These are phyloP conservation scores for Flaveria robusta DNA, from an alignment of 129 eudicot genomes.

Conservation along the genomic window DNA sequence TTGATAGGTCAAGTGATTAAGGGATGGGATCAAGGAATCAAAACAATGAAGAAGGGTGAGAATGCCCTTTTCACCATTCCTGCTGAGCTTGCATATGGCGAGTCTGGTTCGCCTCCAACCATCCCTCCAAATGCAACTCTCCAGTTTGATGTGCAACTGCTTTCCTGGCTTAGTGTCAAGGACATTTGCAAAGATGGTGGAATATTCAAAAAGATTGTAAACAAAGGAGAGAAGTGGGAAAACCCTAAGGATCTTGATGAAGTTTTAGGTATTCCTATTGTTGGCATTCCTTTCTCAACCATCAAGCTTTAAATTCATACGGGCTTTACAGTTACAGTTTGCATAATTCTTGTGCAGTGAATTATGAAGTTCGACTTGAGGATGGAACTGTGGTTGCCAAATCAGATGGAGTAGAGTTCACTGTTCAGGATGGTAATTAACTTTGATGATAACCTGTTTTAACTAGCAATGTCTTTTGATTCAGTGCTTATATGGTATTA, in stretches of 20 bases:
- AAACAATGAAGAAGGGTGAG: conserved; percentile 98
- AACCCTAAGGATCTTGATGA: conserved; percentile 96
- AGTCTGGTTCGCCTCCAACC: conserved; percentile 90
- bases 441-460: neutral
- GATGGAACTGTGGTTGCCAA: conserved; percentile 73
- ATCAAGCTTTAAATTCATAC: neutral
- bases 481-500: neutral
- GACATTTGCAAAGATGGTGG: conserved; percentile 99
- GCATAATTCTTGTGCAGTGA: conserved; percentile 51
- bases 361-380: conserved; percentile 77
- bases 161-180: conserved; percentile 84
- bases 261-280: conserved; percentile 61
- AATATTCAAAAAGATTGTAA: conserved; percentile 72
- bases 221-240: conserved; percentile 94
- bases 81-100: conserved; percentile 88
- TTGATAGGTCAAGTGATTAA: conserved; percentile 84
- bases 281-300: neutral
- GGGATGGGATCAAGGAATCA: conserved; percentile 98
- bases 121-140: conserved; percentile 91
- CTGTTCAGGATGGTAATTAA: conserved; percentile 74
- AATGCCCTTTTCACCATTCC: conserved; percentile 94
- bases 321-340: neutral
- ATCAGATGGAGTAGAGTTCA: conserved; percentile 74
- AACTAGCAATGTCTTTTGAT: neutral
- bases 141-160: conserved; percentile 84